Evolutionary conservation across 805 yeast genomes (phyloP), one percentile per base, ranked within the genome.

Genomic region (Myxozyma lipomycoides): DNA sequence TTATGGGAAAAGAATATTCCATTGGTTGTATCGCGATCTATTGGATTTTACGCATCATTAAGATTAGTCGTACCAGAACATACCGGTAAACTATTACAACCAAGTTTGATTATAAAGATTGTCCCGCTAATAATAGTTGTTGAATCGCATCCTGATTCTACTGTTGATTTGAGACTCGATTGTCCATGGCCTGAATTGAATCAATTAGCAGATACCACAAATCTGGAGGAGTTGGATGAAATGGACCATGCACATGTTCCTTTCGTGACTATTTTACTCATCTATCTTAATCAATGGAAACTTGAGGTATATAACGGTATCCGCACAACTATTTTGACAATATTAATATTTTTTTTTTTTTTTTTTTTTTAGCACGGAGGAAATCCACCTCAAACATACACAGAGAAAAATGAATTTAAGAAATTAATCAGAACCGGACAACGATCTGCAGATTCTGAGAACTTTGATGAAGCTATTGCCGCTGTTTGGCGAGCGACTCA

Each of bases 101-200:
- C 38, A 5, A 35, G 6, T 23, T 4, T 22, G 5, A 10, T 19
- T 34, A 22, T 3, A 22, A 23, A 43, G 22, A 43, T 32, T 28
- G 21, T 22, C n/a, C n/a, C 34, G 15, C 34, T 10, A 28, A 28
- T 2, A 19, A 30, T 36, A 23, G 59, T 58, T 22, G 68, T 87
- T 15, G 90, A 90, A 52, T 79, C 95, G 0, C 95, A 88, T 64
- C 80, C 82, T 0, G 81, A 72, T 30, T 70, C 77, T 6, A 62
- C 82, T 1, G 78, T 74, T 23, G 95, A 87, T 61, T 67, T 89
- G 51, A 69, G 95, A 45, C 66, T 89, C 1, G 82, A 80, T 52
- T 39, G 45, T 2, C 86, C 93, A 1, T 91, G 96, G 96, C 68
- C 73, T 0, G 88, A 85, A 58, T 67, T 89, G 5, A 65, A 67